A percentile compares a stretch with the other conserved stretches of the same genome.
phyloP scores from a whole-genome alignment of 2,329 filamentous ascomycete genomes.

The Penicillium sclerotiorum region DNA sequence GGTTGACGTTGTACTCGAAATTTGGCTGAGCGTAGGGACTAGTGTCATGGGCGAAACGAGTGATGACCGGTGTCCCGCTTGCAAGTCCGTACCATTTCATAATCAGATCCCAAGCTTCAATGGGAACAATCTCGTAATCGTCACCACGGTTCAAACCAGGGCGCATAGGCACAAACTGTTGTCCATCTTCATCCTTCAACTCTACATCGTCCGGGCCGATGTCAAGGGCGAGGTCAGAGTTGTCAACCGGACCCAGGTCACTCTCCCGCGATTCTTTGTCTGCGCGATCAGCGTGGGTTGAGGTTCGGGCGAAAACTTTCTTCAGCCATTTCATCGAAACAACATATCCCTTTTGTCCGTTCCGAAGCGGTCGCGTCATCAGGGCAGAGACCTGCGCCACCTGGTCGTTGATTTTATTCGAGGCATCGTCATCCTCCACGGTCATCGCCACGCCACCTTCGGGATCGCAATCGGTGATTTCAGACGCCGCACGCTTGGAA shows the following conservation, averaged over 20 bases:
- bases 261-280: conserved; percentile 64
- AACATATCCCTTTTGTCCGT: conserved; percentile 75
- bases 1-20: conserved; percentile 79
- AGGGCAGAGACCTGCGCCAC: conserved; percentile 71
- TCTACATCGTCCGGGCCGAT: conserved; percentile 42
- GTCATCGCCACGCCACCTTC: conserved; percentile 25
- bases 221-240: conserved; percentile 75
- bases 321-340: conserved; percentile 80
- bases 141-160: conserved; percentile 65
- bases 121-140: conserved; percentile 75
- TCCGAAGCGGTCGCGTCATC: conserved; percentile 57
- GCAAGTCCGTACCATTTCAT: conserved; percentile 79
- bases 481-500: conserved; percentile 38
- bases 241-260: conserved; percentile 80
- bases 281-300: conserved; percentile 57
- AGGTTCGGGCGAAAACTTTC: conserved; percentile 68
- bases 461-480: conserved; percentile 33
- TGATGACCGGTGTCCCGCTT: conserved; percentile 69
- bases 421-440: conserved; percentile 3
- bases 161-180: conserved; percentile 71
- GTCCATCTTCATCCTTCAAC: conserved; percentile 50
- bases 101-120: conserved; percentile 79
- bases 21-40: conserved; percentile 58
- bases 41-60: conserved; percentile 77
- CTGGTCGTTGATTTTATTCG: conserved; percentile 63